Base-by-base conservation (phyloP, 192 early-diverging fungal genomes). In the Nowakowskiella sp. region DNA sequence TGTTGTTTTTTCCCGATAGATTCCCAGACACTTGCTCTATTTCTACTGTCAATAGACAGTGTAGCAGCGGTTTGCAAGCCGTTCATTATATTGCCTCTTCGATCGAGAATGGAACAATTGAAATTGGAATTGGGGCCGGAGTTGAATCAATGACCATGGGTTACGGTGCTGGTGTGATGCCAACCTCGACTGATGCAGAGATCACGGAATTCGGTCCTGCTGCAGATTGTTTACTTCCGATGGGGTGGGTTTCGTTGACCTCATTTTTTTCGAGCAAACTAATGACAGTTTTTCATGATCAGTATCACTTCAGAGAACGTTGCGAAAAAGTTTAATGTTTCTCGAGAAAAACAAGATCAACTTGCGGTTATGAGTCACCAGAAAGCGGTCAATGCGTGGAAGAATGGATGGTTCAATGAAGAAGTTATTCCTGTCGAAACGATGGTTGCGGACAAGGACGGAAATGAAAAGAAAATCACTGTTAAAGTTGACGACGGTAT, bases 271-370 rank as follows among this genome's bases (percentile, higher is more conserved):
- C 24, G 13, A 21, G 21, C 4, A 47, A 43, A 24, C 51, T 51
- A 22, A 39, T 27, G 10, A 28, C 10, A 24, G 31, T 47, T 19
- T 34, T 4, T 4, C 19, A 13, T 72, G 52, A 80, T 77, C 74
- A 79, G 84, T 55, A 85, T 87, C 59, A 99, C 92, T 31, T 97
- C 93, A 33, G 95, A 99, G 72, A 96, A 96, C 73, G 95, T 99
- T 47, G 88, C 92, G 43, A 62, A 72, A 28, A 81, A 99, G 25
- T 99, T 85, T 74, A 76, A 80, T 28, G 65, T 99, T 28, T 71
- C 84, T 30, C 89, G 95, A 60, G 65, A 61, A n/a, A 83, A 85
- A 62, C 93, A 99, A 74, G 93, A 99, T 68, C 74, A 74, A 16
- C 91, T 99, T 59, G 84, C 93, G 30, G 81, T 89, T 24, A 69